A percentile compares a stretch with the other conserved stretches of the same genome.
phyloP scores from a whole-genome alignment of 2,329 filamentous ascomycete genomes.

The Graphilbum ipis-grandicollis region DNA sequence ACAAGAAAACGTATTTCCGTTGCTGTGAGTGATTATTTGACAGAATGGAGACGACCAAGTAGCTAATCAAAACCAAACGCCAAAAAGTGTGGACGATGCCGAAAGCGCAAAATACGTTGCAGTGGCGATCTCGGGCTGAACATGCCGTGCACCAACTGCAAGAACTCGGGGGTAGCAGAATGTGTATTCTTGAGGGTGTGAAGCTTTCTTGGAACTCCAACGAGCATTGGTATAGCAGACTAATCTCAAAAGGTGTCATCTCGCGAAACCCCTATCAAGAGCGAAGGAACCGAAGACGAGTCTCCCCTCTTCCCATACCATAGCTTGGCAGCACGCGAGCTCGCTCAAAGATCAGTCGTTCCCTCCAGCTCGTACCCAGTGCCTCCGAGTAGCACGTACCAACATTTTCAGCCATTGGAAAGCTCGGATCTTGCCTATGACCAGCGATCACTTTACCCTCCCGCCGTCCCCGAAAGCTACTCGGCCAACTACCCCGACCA shows the following conservation, averaged over 20 bases:
- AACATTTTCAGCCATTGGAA: no score
- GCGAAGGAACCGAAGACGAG: constrained; percentile 9
- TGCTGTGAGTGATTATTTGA: constrained; percentile 38
- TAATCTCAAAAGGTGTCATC: constrained; percentile 25
- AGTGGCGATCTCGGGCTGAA: constrained; percentile 68
- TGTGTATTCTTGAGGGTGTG: constrained; percentile 70
- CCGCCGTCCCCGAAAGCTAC: no score
- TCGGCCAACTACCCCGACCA: no score
- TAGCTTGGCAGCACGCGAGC: constrained; percentile 16
- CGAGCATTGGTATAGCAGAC: no score
- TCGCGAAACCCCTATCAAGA: constrained; percentile 18
- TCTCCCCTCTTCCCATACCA: constrained; percentile 17
- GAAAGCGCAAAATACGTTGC: constrained; percentile 88
- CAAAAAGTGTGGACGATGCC: constrained; percentile 81
- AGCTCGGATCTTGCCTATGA: no score
- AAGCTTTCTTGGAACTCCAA: neutral
- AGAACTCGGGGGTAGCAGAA: constrained; percentile 47
- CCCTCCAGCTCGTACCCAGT: no score
- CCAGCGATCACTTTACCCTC: no score
- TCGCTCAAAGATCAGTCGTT: constrained; percentile 9
- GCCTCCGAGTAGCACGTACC: no score
- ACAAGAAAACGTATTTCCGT: constrained; percentile 41
- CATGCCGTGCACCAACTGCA: constrained; percentile 70
- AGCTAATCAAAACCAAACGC: no score
- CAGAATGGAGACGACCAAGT: no score